Evolutionary conservation across 2,329 filamentous ascomycete genomes (phyloP).

Genomic region (Calonectria ilicicola): DNA sequence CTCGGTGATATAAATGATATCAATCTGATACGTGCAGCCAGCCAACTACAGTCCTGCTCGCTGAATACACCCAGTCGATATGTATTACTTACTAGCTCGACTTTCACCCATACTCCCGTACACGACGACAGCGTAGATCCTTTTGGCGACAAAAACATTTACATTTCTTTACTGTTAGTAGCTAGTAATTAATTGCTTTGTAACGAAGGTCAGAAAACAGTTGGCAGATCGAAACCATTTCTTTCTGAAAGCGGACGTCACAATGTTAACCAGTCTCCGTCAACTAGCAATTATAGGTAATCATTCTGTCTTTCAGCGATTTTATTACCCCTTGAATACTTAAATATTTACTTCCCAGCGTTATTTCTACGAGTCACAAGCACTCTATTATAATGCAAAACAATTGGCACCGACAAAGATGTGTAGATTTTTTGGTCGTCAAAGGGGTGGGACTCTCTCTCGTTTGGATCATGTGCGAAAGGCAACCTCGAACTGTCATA

Average conservation of each 20-base stretch:
- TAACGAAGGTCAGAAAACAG: neutral
- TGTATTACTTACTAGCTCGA: neutral
- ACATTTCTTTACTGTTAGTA: neutral
- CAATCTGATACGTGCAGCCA: neutral
- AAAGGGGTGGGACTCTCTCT: neutral
- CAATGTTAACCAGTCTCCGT: neutral
- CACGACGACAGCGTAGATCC: neutral
- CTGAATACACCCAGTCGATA: neutral
- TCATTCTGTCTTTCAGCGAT: neutral
- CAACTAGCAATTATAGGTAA: neutral
- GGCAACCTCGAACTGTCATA: neutral
- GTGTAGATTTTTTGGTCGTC: neutral
- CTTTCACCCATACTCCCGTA: neutral
- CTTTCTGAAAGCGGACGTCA: neutral
- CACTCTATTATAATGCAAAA: neutral
- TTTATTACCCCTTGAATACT: neutral
- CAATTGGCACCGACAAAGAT: neutral
- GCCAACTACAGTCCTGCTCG: neutral
- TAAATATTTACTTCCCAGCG: neutral
- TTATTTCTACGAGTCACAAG: neutral
- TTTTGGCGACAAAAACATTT: neutral
- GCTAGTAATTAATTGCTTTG: neutral
- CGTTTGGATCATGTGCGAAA: neutral
- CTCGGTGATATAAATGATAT: neutral
- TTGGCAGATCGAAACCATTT: neutral